Conservation (phyloP, 2,329 filamentous ascomycete genomes). For the Lecanosticta acicola region DNA sequence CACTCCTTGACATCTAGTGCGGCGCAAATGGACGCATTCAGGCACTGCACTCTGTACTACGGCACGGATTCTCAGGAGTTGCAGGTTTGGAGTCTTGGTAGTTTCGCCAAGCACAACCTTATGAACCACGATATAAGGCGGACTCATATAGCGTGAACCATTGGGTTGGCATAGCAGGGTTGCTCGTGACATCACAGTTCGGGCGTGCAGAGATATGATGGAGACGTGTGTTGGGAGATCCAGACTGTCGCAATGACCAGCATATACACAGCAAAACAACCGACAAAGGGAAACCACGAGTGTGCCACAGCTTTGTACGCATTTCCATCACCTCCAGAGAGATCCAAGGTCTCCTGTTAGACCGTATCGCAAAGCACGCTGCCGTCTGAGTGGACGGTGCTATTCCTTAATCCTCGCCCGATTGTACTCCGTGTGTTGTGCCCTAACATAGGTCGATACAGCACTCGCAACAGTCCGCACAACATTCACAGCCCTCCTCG, state of each 20-base stretch:
- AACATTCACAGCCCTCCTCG: slow-evolving; percentile 60
- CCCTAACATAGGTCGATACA: slow-evolving; percentile 34
- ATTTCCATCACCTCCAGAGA: neutral
- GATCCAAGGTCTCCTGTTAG: neutral
- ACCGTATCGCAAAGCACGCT: neutral
- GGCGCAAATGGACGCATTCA: too few species aligned
- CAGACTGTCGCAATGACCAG: slow-evolving; percentile 16
- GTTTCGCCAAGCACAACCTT: too few species aligned
- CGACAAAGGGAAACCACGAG: neutral
- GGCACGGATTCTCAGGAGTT: too few species aligned
- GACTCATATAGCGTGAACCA: too few species aligned
- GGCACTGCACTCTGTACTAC: too few species aligned
- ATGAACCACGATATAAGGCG: too few species aligned
- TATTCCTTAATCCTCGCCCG: neutral
- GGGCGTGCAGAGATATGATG: neutral
- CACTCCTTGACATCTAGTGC: too few species aligned
- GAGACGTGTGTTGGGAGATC: slow-evolving; percentile 4
- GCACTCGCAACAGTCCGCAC: slow-evolving; percentile 56
- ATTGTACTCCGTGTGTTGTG: neutral
- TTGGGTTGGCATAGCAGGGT: neutral
- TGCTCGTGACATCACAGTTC: neutral
- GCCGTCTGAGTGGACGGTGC: neutral
- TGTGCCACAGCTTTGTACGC: neutral
- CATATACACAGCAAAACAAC: slow-evolving; percentile 14
- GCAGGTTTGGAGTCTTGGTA: too few species aligned